phyloP scores from a whole-genome alignment of 2,329 filamentous ascomycete species.

The Chaetomiaceae sp. region DNA sequence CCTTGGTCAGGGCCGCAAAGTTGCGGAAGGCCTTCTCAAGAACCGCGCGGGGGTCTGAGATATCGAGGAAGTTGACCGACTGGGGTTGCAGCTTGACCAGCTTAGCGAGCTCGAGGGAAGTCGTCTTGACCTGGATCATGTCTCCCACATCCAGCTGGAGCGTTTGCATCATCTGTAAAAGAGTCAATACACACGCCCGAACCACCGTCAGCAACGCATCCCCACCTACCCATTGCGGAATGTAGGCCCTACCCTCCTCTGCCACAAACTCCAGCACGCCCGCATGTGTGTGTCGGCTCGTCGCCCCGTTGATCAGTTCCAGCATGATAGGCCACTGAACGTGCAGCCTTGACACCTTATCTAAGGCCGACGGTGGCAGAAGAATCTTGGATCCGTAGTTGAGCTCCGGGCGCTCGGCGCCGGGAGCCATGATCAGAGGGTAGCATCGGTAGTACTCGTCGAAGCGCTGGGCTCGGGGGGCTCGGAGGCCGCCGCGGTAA shows the following conservation, averaged over 20 bases:
- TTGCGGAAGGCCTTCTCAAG: slow-evolving; percentile 95
- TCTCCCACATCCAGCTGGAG: slow-evolving; percentile 86
- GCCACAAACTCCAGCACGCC: slow-evolving; percentile 97
- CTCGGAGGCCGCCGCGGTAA: slow-evolving; percentile 29
- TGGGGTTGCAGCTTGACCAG: slow-evolving; percentile 97
- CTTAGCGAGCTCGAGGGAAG: slow-evolving; percentile 81
- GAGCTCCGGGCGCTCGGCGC: slow-evolving; percentile 78
- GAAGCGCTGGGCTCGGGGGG: slow-evolving; percentile 66
- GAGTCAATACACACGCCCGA: neutral
- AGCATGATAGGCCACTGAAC: slow-evolving; percentile 97
- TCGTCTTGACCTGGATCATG: slow-evolving; percentile 90
- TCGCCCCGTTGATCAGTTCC: slow-evolving; percentile 86
- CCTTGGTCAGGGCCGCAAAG: slow-evolving; percentile 88
- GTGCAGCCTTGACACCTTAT: slow-evolving; percentile 92
- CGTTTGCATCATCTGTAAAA: slow-evolving; percentile 83
- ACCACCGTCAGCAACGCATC: neutral
- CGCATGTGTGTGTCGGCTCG: slow-evolving; percentile 76
- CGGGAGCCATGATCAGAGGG: slow-evolving; percentile 88
- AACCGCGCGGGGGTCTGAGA: slow-evolving; percentile 94
- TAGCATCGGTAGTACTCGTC: slow-evolving; percentile 99
- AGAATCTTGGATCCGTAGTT: slow-evolving; percentile 98
- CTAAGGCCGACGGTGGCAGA: slow-evolving; percentile 89
- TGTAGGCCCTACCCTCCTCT: slow-evolving; percentile 92
- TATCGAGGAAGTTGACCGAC: slow-evolving; percentile 88
- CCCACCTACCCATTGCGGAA: slow-evolving; percentile 79